Evolutionary conservation across 2,329 filamentous ascomycete genomes (phyloP), one percentile per base, ranked within the genome.

Genomic region (Fusarium decemcellulare): DNA sequence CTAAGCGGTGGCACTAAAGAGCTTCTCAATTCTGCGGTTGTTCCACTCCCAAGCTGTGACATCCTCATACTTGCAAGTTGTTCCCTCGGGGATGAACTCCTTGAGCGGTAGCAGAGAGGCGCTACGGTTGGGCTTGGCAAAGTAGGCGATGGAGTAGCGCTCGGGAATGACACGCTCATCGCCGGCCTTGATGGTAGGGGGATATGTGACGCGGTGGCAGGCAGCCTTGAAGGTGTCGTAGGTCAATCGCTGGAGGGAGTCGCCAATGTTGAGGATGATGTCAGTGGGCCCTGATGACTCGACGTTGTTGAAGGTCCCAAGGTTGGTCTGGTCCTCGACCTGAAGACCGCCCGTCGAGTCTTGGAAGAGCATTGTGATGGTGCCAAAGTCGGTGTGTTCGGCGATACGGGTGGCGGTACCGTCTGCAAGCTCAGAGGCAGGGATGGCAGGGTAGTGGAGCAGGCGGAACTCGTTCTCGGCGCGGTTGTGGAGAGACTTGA

Each of bases 401-500:
- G 74, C 73, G 16, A 78, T 78, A 8, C 77, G 70, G 4, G 68
- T 76, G 2, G 73, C 72, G 1, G 47, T 65, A 1, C 72, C 79
- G 18, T 75, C 71, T 5, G 63, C 61, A 8, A 81, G 72, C 34
- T 75, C 63, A 18, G 74, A 71, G 5, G 74, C 74, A 11, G 78
- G 72, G 12, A 78, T 71, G 2, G 77, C 72, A 4, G 80, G 80
- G 58, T 81, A 91, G 73, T 91, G 88, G 15, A 91, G 78, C 29
- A 92, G 76, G 2, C 90, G 84, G 10, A 91, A 79, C 64, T 90
- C 88, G 65, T 89, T 88, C 68, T 89, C 85, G 60, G 85, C 81
- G 0, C 85, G 84, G 36, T 82, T 83, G 75, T 91, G 88, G 46
- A 85, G 74, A 8, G 79, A 75, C 72, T 95, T 92, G 72, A 97